Percentiles rank a stretch among this genome's conserved stretches.
These are phyloP conservation scores for Cladosporium sp. DNA, from an alignment of 2,329 filamentous ascomycete species.

Conservation along the genomic window DNA sequence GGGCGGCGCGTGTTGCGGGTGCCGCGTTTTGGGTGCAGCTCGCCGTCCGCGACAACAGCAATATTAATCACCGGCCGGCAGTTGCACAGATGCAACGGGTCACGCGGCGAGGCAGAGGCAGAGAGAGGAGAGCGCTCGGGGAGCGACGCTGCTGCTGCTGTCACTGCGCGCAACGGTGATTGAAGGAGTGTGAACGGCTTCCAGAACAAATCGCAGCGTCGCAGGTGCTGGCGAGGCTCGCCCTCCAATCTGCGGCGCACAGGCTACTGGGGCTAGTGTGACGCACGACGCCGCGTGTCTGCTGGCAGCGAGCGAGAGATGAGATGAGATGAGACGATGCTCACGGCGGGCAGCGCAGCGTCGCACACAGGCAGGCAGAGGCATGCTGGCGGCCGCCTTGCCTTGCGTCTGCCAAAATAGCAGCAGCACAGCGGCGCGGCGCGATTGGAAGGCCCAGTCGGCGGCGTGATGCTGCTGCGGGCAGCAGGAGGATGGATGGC, in stretches of 20 bases:
- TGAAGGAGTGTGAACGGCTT: conserved; percentile 10
- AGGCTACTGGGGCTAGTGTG: conserved; percentile 7
- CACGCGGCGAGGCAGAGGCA: neutral
- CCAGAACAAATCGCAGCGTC: conserved; percentile 4
- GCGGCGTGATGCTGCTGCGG: neutral
- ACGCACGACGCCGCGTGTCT: conserved; percentile 11
- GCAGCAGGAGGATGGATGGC: neutral
- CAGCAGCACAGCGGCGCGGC: neutral
- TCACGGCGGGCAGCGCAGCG: neutral
- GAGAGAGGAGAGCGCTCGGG: neutral
- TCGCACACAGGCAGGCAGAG: neutral
- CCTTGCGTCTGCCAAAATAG: neutral
- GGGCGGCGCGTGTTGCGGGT: neutral
- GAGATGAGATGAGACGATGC: neutral
- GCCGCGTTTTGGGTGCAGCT: neutral
- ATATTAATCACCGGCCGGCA: conserved; percentile 7
- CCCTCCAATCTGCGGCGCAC: conserved; percentile 8
- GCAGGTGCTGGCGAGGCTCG: conserved; percentile 11
- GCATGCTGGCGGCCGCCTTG: neutral
- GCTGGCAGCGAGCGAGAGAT: neutral
- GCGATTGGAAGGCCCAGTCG: neutral
- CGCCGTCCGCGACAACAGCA: neutral
- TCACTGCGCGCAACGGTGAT: neutral
- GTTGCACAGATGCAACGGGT: neutral
- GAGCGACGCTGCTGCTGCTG: too few species aligned